Conservation (phyloP, 805 yeast species). For the Tetrapisispora taiwanensis region DNA sequence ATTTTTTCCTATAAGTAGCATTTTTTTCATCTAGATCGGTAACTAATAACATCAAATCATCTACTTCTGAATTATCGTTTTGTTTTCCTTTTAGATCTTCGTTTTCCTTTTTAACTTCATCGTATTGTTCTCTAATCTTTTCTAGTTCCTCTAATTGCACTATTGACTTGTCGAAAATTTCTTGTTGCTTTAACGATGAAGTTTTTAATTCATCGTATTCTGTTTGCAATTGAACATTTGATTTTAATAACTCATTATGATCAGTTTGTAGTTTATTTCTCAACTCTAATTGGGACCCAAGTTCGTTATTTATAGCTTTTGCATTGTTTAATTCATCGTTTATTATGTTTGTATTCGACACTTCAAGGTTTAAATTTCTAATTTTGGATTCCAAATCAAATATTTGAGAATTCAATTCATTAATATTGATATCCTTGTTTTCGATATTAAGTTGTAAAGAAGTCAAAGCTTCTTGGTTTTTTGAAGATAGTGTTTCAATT, state of each 20-base stretch:
- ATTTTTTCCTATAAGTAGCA: slow-evolving; percentile 42
- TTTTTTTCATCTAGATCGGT: slow-evolving; percentile 68
- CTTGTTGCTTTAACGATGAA: not conserved
- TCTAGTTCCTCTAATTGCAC: not conserved
- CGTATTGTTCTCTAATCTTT: not conserved
- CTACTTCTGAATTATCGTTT: slow-evolving; percentile 29
- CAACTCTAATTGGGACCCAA: not conserved
- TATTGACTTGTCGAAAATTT: not conserved
- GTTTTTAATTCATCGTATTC: not conserved
- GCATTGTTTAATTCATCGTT: not conserved
- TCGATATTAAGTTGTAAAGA: not conserved
- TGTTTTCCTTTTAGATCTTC: slow-evolving; percentile 5
- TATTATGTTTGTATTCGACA: not conserved
- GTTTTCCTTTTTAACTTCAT: slow-evolving; percentile 3
- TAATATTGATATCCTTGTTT: not conserved
- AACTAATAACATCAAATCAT: slow-evolving; percentile 67
- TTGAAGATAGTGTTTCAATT: not conserved
- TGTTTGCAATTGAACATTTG: not conserved
- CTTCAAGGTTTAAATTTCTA: not conserved
- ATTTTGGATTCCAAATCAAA: not conserved
- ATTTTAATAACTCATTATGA: not conserved
- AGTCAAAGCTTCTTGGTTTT: too few species aligned
- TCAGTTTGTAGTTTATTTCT: not conserved
- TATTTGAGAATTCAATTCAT: not conserved
- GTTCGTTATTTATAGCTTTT: not conserved